Base-by-base conservation (phyloP, 306 rosid species). In the Ochetophila trinervis region DNA sequence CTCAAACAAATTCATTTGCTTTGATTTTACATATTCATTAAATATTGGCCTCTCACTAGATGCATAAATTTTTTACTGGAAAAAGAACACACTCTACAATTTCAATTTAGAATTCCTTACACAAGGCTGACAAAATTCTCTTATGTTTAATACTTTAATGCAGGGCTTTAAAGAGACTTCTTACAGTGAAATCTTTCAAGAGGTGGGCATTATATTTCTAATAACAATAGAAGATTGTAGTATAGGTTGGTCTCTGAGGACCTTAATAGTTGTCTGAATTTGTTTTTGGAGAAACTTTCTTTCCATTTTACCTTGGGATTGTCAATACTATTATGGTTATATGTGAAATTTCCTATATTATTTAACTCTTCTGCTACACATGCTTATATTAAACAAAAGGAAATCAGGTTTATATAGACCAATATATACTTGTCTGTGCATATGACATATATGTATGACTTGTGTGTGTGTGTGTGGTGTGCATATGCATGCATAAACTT, bases 81-180 rank as follows among this genome's bases (percentile, higher is more conserved):
- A 13, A 57, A 8, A 22, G 8, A 44, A 23, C 3, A 49, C 3
- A 35, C 44, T 37, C 24, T 42, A 2, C 54, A 12, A n/a, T 52
- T 71, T 24, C 57, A 10, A 23, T 35, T 49, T 16, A 23, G 45
- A 55, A 10, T 53, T 57, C 18, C 12, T 40, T 70, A 40, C 60
- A 44, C 11, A 34, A 36, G 18, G 62, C 65, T 84, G 55, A 69
- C 71, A 68, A 75, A 60, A 74, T 62, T 76, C 17, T 13, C 51
- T 62, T 60, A 24, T 60, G 63, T 36, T 78, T 78, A 74, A 54
- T 78, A 72, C 53, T 36, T 78, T 78, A 74, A 54, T 78, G 74
- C 53, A 92, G 98, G 97, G 97, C 37, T 93, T 84, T 36, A 68
- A 82, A 76, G 89, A 87, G 81, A 78, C 77, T 52, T 89, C 95